These are phyloP conservation scores for Daedalea quercina DNA, from an alignment of 768 basidiomycete species.

Conservation along the genomic window DNA sequence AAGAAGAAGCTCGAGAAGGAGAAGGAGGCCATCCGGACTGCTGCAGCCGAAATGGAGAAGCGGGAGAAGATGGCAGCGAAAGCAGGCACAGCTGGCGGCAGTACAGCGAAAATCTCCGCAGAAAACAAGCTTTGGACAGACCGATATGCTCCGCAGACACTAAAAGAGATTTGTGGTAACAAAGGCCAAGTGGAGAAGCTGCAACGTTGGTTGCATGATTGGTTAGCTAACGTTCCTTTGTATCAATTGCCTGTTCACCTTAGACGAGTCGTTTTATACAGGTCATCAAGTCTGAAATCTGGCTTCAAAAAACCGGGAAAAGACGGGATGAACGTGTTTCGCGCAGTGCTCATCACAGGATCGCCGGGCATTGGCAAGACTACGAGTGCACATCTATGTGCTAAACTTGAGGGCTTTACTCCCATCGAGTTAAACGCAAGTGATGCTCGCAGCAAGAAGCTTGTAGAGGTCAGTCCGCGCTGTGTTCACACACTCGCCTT, in stretches of 20 bases:
- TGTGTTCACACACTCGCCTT: not conserved
- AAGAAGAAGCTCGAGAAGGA: conserved; percentile 80
- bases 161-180: conserved; percentile 95
- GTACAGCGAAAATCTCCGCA: not conserved
- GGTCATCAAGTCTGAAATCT: conserved; percentile 65
- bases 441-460: conserved; percentile 92
- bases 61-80: conserved; percentile 53
- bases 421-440: conserved; percentile 97
- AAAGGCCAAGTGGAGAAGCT: conserved; percentile 88
- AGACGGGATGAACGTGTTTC: conserved; percentile 77
- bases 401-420: conserved; percentile 83
- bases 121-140: conserved; percentile 86
- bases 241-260: not conserved
- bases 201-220: conserved; percentile 79
- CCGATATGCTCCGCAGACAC: conserved; percentile 81
- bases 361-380: conserved; percentile 98
- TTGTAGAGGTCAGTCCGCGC: conserved; percentile 67
- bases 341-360: conserved; percentile 86
- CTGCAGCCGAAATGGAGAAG: conserved; percentile 73
- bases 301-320: conserved; percentile 95
- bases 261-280: conserved; percentile 26
- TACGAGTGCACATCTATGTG: conserved; percentile 89
- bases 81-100: conserved; percentile 14
- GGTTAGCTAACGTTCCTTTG: conserved; percentile 41
- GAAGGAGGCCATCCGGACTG: conserved; percentile 61